Evolutionary conservation across 2,329 filamentous ascomycete genomes (phyloP), one percentile per base, ranked within the genome.

Genomic region (Arthrobotrys megalospora): DNA sequence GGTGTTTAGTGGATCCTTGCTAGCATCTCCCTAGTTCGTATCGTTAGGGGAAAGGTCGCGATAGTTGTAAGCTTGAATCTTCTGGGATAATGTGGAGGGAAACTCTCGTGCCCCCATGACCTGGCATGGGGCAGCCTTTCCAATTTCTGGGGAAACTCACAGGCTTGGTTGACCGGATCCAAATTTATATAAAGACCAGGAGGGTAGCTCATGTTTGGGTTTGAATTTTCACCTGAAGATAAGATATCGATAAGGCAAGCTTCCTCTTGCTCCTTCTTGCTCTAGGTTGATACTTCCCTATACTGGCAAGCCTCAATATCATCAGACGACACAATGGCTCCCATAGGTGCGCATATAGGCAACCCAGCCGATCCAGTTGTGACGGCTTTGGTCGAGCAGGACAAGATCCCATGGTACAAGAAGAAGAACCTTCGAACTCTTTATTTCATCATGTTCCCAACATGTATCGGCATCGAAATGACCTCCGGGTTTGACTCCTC

Each of bases 391-490:
- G 84, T 85, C 11, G 82, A 85, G 24, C 81, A 84, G 66, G 85
- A 86, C 79, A 83, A 80, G 41, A 81, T 84, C 8, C 80, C 82
- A 64, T 86, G 85, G 85, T 85, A 84, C 70, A 86, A 85, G 81
- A 91, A 91, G 83, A 88, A 87, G 0, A 90, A 90, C 80, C 84
- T 90, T 45, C 85, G 88, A 66, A 82, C 81, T 16, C 84, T 90
- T 43, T 90, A 91, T 81, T 82, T 90, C 6, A 83, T 88, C 76
- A 85, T 91, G 62, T 88, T 90, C 73, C 88, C 88, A 21, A 88
- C 88, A 50, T 89, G 88, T 82, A 88, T 90, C 84, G 89, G 89
- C 55, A 89, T 90, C 72, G 89, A 90, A 83, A 88, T 89, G 81
- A 90, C 88, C 0, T 89, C 88, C 3, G 88, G 88, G 0, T 90